Base-by-base conservation (phyloP, 2,329 filamentous ascomycete genomes). In the Chaetomium sp. region DNA sequence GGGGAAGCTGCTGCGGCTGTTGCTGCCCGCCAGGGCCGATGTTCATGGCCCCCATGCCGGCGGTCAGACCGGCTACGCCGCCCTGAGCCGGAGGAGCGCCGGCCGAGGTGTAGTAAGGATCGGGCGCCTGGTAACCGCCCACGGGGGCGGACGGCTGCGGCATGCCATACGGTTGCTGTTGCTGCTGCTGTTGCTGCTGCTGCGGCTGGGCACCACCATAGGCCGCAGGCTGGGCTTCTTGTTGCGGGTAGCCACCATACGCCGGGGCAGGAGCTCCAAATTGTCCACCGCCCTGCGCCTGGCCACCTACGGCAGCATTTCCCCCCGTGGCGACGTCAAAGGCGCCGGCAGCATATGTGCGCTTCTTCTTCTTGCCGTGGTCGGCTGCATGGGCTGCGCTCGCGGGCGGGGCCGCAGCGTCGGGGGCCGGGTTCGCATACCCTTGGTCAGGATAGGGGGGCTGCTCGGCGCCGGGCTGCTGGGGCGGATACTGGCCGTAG, bases 301-400 rank as follows among this genome's bases (percentile, higher is more conserved):
- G 75, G 55, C 79, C 81, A 38, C 76, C 81, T 52, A 70, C 71
- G 54, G 70, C 74, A 53, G 87, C 85, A 79, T 97, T 97, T 68
- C 88, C 89, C 66, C 92, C 94, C 50, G 82, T 81, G 50, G 88
- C 90, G 66, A 97, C 94, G 57, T 95, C 92, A 72, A 95, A 99
- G 46, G 92, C 92, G 72, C 95, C 88, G 55, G 89, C 89, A 53
- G 94, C 94, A 76, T 97, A 97, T 55, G 88, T 87, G 77, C 91
- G 83, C 81, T 95, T 96, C 83, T 96, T 96, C 77, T 91, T 91
- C 71, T 81, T 85, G 60, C 75, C 79, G 47, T 76, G 75, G 44
- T 77, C 77, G 35, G 72, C 66, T 32, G 41, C 54, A 44, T 62
- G 68, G 55, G 65, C 65, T 38, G 64, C 63, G 45, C 65, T 65